Base-by-base conservation (phyloP, 2,329 filamentous ascomycete genomes). In the Alternaria solani region DNA sequence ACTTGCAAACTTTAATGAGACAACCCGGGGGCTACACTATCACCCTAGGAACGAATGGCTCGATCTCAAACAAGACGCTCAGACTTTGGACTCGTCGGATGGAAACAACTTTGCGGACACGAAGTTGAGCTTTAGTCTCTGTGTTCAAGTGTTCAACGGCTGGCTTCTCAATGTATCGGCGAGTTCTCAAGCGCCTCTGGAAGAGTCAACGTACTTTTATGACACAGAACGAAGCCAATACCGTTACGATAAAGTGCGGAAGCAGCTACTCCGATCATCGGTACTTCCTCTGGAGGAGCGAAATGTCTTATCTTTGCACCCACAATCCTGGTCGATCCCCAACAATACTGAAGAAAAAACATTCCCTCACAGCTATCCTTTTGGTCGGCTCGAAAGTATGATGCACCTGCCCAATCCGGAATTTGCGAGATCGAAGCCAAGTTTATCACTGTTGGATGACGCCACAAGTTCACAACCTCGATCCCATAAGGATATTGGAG, bases 281-380 rank as follows among this genome's bases (percentile, higher is more conserved):
- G n/a, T 5, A 0, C 34, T 38, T n/a, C 0, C 3, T 0, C 0
- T 7, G n/a, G 6, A 38, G 0, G 16, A 38, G 7, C 34, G 16
- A 0, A 38, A 38, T 2, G 3, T 38, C 1, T 2, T 38, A 0
- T n/a, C 34, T 9, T 38, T 38, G 14, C 16, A 38, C 2, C 16
- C 16, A 38, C 34, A 38, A 2, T 38, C 16, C 1, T 38, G 16
- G 34, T 16, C 0, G n/a, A 6, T n/a, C 7, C n/a, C 12, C 32
- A 7, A 38, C 34, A 8, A 36, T 3, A 16, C 20, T 23, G 20
- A 23, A 23, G 20, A 23, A 23, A 4, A 4, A 2, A 23, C 20
- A 23, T 2, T 23, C 20, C 20, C 20, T 23, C 4, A 23, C 20
- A 2, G 4, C 20, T 38, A 8, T 3, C 14, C 14, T 9, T n/a